Evolutionary conservation across 1,139 yeast species (phyloP).

Genomic region (Hyphopichia pseudoburtonii): DNA sequence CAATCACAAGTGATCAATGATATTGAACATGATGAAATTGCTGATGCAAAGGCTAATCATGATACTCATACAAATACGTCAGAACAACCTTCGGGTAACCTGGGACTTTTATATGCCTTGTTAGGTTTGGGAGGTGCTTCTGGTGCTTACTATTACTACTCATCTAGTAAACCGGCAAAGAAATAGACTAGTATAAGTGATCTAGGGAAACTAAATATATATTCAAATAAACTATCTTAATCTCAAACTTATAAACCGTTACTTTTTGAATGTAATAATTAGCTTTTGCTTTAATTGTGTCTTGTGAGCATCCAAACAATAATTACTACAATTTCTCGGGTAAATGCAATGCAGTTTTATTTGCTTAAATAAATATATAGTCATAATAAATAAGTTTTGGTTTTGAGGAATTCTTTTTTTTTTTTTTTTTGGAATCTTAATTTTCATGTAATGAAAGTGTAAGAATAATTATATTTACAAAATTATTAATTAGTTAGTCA

Average conservation of each 20-base stretch:
- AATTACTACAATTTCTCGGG: too few species aligned
- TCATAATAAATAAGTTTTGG: neutral
- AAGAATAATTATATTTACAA: too few species aligned
- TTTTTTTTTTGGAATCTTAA: neutral
- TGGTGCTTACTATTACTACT: constrained; percentile 15
- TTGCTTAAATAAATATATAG: neutral
- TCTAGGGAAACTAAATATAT: too few species aligned
- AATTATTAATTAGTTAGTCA: too few species aligned
- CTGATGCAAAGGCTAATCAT: constrained; percentile 14
- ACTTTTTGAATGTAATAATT: too few species aligned
- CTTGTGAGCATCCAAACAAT: too few species aligned
- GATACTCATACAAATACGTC: constrained; percentile 3
- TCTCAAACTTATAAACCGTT: too few species aligned
- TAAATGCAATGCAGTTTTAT: too few species aligned
- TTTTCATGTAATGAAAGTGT: too few species aligned
- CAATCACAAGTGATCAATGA: constrained; percentile 38
- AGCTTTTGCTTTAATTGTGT: too few species aligned
- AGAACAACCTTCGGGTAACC: constrained; percentile 3
- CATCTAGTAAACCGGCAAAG: constrained; percentile 7
- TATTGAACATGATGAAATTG: constrained; percentile 36
- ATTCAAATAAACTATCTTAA: too few species aligned
- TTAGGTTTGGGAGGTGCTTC: constrained; percentile 27
- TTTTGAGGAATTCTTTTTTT: neutral
- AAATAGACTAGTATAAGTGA: too few species aligned
- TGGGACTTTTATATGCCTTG: constrained; percentile 14